phyloP scores from a whole-genome alignment of 2,329 filamentous ascomycete species.

The Trichoderma atrobrunneum region DNA sequence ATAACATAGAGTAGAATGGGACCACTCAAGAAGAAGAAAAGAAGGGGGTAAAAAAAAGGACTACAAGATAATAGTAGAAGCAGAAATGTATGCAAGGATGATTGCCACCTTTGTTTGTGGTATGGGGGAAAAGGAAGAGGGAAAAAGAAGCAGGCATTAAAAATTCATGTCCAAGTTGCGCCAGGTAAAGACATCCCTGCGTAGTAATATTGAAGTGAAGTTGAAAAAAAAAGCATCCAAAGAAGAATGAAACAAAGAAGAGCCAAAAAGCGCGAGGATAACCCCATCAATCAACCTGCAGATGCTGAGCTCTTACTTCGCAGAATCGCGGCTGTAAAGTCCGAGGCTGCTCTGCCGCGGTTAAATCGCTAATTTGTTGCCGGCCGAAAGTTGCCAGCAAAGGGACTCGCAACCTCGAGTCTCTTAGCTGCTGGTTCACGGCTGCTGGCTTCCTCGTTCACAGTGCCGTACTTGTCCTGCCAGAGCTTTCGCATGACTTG shows the following conservation, averaged over 20 bases:
- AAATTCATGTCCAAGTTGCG: not conserved
- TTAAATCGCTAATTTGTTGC: conserved; percentile 18
- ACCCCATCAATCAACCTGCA: conserved; percentile 13
- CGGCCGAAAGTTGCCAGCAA: conserved; percentile 22
- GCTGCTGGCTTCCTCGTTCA: conserved; percentile 32
- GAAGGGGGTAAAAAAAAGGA: not conserved
- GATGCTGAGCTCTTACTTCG: conserved; percentile 11
- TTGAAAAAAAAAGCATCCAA: not conserved
- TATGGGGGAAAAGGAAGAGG: not conserved
- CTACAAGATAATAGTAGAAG: not conserved
- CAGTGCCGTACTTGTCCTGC: conserved; percentile 58
- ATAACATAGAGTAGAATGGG: not conserved
- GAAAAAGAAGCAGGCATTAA: not conserved
- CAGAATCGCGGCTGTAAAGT: conserved; percentile 12
- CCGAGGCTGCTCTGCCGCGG: conserved; percentile 3
- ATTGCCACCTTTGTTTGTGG: not conserved
- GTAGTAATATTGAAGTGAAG: not conserved
- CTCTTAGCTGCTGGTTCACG: conserved; percentile 52
- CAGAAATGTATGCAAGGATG: not conserved
- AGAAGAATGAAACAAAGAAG: not conserved
- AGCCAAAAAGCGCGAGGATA: not conserved
- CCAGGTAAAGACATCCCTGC: not conserved
- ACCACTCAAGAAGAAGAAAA: not conserved
- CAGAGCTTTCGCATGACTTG: conserved; percentile 75
- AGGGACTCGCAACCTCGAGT: conserved; percentile 50